Base-by-base conservation (phyloP, 306 rosid species). In the Cotoneaster glaucophyllus region DNA sequence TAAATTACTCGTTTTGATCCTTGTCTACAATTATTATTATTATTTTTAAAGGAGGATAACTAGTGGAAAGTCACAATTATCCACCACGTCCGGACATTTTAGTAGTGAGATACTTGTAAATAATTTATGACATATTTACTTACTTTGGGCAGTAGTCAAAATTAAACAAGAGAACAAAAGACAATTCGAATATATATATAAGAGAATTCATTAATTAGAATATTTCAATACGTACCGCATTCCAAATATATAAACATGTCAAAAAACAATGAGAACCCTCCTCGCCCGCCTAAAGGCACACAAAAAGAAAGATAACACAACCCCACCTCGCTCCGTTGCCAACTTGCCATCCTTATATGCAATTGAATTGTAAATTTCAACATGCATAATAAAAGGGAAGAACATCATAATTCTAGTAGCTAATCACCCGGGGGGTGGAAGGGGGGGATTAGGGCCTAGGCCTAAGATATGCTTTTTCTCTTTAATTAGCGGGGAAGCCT, bases 11-110 rank as follows among this genome's bases (percentile, higher is more conserved):
- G 12, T 41, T 41, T 41, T 10, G 11, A 41, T 41, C 12, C 44
- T 41, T 14, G 17, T 48, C 54, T 48, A 48, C 8, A 48, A 48
- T 48, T 15, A 39, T 34, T 45, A 4, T 37, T 37, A n/a, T 37
- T 34, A 7, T 37, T 37, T 37, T 7, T 1, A 37, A 34, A 34
- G 2, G 10, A 37, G 0, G 9, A 37, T 10, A 37, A 7, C 2
- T 37, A 37, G 2, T 1, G 41, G 0, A 0, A 37, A 37, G 9
- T 2, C 0, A 0, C 2, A 2, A 0, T 37, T 37, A 37, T 37
- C 10, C 2, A 37, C 0, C 2, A 37, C 2, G 7, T 37, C 10
- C 10, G 9, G 2, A 37, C 41, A 48, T 48, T 15, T 15, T 3
- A 15, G 0, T 48, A 48, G 21, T 48, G 0, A 48, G 8, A 18